Evolutionary conservation across 192 early-diverging fungal genomes (phyloP).

Genomic region (Pilaira anomala): DNA sequence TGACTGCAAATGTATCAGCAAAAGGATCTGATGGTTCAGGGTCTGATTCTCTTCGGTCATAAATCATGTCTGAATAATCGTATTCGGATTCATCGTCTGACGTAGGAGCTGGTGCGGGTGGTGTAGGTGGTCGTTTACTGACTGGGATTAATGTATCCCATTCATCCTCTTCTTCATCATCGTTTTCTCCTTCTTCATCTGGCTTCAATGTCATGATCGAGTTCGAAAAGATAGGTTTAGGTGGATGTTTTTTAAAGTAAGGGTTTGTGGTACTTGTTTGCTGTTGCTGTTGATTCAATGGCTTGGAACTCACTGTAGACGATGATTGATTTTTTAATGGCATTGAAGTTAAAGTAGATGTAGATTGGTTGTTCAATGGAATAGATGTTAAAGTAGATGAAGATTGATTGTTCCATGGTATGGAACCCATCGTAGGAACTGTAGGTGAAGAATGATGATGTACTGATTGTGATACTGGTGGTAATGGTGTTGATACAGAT

Average conservation of each 20-base stretch:
- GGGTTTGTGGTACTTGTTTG: neutral
- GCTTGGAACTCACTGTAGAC: neutral
- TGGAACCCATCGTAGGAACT: neutral
- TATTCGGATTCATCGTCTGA: conserved; percentile 11
- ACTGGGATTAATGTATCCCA: neutral
- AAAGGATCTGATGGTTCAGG: conserved; percentile 9
- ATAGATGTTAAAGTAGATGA: neutral
- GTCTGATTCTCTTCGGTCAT: neutral
- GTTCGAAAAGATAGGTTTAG: conserved; percentile 6
- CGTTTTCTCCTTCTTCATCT: conserved; percentile 9
- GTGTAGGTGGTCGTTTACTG: neutral
- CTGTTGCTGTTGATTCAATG: neutral
- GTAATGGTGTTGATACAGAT: neutral
- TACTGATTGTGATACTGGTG: neutral
- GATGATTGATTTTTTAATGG: neutral
- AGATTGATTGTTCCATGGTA: neutral
- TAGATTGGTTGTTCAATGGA: neutral
- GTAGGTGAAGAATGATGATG: neutral
- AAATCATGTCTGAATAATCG: conserved; percentile 13
- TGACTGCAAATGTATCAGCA: conserved; percentile 8
- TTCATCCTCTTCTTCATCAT: conserved; percentile 11
- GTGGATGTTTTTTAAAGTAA: neutral
- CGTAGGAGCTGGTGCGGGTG: too few species aligned
- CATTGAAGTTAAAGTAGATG: neutral
- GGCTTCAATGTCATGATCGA: conserved; percentile 13